These are phyloP conservation scores for Pharus latifolius DNA, from an alignment of 176 grass and related monocot genomes.

Conservation along the genomic window DNA sequence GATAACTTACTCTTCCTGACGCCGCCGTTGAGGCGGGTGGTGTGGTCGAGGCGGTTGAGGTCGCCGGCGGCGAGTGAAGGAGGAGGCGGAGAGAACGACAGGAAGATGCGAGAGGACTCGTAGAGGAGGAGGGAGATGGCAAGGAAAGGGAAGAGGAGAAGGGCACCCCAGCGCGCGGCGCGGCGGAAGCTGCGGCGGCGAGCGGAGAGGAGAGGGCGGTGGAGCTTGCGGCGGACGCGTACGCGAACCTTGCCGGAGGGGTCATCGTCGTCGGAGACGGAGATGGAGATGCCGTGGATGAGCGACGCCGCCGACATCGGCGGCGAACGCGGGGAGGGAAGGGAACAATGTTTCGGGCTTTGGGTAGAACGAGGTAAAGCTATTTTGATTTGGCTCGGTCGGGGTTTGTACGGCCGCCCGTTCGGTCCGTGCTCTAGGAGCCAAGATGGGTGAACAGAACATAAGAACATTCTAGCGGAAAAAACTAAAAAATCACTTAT, in stretches of 20 bases:
- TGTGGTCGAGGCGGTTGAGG: conserved; percentile 30
- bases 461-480: too few species aligned
- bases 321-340: background rate
- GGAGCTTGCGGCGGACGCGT: conserved; percentile 41
- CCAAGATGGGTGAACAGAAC: too few species aligned
- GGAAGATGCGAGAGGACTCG: conserved; percentile 33
- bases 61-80: background rate
- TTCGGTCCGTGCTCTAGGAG: too few species aligned
- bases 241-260: conserved; percentile 51
- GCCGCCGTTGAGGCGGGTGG: conserved; percentile 36
- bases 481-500: too few species aligned
- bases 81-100: background rate
- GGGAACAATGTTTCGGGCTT: background rate
- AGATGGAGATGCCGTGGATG: conserved; percentile 74
- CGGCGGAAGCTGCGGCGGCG: conserved; percentile 28
- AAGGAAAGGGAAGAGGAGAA: conserved; percentile 42
- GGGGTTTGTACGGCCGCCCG: background rate
- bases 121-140: conserved; percentile 48
- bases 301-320: conserved; percentile 42
- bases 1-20: conserved; percentile 62
- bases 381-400: background rate
- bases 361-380: background rate
- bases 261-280: conserved; percentile 80
- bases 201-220: background rate
- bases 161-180: conserved; percentile 8